Base-by-base conservation (phyloP, 139 green algal species). In the Chlorella sp. region DNA sequence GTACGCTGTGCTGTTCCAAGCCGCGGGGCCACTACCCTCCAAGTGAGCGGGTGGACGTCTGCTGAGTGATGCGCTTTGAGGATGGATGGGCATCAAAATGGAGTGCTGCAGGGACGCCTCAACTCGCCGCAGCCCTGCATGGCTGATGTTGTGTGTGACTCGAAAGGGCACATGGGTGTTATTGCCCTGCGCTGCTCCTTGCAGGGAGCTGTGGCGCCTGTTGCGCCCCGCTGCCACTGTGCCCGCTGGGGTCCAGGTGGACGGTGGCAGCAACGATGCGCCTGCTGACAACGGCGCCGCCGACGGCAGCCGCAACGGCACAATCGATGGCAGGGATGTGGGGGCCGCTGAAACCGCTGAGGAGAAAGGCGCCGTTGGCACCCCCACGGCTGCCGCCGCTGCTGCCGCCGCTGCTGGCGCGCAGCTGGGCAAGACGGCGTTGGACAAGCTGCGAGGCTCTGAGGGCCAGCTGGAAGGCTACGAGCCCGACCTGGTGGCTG, bases 1-100 rank as follows among this genome's bases (percentile, higher is more conserved):
- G 38, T 82, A 82, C 24, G 36, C 76, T 34, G 56, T 82, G 58
- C 76, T 82, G 76, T 44, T 82, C 22, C 72, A 62, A 4, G 44
- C 36, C 7, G 76, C 56, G 0, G 76, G 76, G 28, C 76, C 76
- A 4, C 76, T 62, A 0, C 76, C 76, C 2, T 82, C 76, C 56
- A 73, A 62, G 76, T 82, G 38, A 13, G 76, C 34, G 9, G 9
- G n/a, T 38, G 11, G 11, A 19, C n/a, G 38, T 32, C 65, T 43
- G 65, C n/a, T 2, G 8, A n/a, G n/a, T n/a, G n/a, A n/a, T n/a
- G n/a, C n/a, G n/a, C n/a, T n/a, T n/a, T n/a, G n/a, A n/a, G n/a
- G n/a, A n/a, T n/a, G n/a, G n/a, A n/a, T n/a, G n/a, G n/a, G n/a
- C n/a, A n/a, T n/a, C n/a, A n/a, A n/a, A n/a, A n/a, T n/a, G n/a